Evolutionary conservation across 257 asterid genomes (phyloP).

Genomic region (Solanum clarkiae): DNA sequence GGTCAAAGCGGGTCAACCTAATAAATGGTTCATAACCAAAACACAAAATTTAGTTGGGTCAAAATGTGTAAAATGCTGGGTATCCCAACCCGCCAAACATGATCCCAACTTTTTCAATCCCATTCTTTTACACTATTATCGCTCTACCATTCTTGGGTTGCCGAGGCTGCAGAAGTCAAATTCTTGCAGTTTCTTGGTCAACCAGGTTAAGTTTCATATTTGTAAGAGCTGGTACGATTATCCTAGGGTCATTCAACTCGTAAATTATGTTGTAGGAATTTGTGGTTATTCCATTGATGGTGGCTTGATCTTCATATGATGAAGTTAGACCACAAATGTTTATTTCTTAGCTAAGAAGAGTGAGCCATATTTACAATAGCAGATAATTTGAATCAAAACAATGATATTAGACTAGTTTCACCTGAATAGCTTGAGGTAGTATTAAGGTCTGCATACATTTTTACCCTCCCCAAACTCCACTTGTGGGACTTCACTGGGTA

Average conservation of each 20-base stretch:
- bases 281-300: not conserved
- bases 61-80: not conserved
- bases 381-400: not conserved
- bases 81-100: not conserved
- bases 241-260: not conserved
- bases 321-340: not conserved
- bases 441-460: no score
- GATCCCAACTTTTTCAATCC: not conserved
- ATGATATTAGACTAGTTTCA: not conserved
- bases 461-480: no score
- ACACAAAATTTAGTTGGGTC: not conserved
- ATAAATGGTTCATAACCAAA: not conserved
- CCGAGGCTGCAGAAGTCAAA: not conserved
- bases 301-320: not conserved
- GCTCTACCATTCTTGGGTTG: not conserved
- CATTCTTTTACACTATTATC: not conserved
- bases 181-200: not conserved
- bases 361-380: not conserved
- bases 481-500: no score
- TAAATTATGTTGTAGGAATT: not conserved
- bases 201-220: not conserved
- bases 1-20: not conserved
- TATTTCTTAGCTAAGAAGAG: not conserved
- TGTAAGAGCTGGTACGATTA: not conserved
- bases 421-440: not conserved